A percentile compares a stretch with the other conserved stretches of the same genome.
phyloP scores from a whole-genome alignment of 164 flowering plant genomes.

The Nelumbo lutea region DNA sequence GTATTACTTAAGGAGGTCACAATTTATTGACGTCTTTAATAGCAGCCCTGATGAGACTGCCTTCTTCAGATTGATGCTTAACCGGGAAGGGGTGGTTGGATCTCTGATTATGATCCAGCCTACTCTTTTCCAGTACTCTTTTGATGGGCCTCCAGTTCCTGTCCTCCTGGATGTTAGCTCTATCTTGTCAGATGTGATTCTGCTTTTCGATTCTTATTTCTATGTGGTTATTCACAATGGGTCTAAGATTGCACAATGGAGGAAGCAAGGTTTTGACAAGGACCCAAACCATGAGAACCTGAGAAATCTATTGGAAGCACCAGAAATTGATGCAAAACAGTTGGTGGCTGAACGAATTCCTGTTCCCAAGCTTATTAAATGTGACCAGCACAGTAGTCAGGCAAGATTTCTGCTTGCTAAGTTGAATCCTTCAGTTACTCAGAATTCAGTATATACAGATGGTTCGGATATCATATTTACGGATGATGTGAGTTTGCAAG shows the following conservation, averaged over 20 bases:
- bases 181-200: constrained; percentile 67
- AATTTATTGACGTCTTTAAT: constrained; percentile 82
- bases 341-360: constrained; percentile 72
- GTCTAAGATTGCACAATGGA: constrained; percentile 83
- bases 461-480: constrained; percentile 72
- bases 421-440: constrained; percentile 86
- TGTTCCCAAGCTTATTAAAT: constrained; percentile 66
- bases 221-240: constrained; percentile 83
- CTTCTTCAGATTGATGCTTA: constrained; percentile 64
- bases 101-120: constrained; percentile 90
- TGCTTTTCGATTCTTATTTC: constrained; percentile 88
- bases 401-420: constrained; percentile 93
- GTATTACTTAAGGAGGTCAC: constrained; percentile 87
- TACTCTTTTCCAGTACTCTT: constrained; percentile 74
- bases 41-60: constrained; percentile 88
- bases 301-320: constrained; percentile 77
- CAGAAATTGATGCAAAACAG: constrained; percentile 72
- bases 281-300: constrained; percentile 76
- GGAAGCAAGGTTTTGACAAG: constrained; percentile 66
- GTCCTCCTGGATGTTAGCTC: constrained; percentile 81
- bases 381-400: constrained; percentile 90
- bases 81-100: constrained; percentile 77
- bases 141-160: constrained; percentile 83
- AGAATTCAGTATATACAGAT: constrained; percentile 42
- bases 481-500: constrained; percentile 89